Conservation (phyloP, 2,329 filamentous ascomycete species). For the Sclerotinia subarctica region DNA sequence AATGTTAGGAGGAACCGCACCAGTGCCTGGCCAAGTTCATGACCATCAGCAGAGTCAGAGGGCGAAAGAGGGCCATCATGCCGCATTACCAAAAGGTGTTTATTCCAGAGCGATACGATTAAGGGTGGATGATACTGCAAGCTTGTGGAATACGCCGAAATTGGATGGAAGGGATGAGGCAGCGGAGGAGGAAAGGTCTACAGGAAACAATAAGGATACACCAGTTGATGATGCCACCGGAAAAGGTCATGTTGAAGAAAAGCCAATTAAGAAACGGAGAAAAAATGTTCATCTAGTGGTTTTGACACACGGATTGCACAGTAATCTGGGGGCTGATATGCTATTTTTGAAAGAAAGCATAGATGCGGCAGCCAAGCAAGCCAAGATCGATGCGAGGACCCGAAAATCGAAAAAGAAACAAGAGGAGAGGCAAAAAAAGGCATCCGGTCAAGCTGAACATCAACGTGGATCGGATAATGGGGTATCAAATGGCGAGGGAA, state of each 20-base stretch:
- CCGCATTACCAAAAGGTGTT: constrained; percentile 67
- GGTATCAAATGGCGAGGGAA: constrained; percentile 17
- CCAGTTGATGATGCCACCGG: constrained; percentile 31
- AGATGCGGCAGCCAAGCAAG: constrained; percentile 74
- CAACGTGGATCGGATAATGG: constrained; percentile 22
- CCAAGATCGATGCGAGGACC: constrained; percentile 64
- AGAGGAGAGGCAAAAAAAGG: constrained; percentile 25
- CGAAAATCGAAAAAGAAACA: constrained; percentile 52
- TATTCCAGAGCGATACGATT: constrained; percentile 79
- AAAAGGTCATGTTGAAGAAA: constrained; percentile 26
- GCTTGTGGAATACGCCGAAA: constrained; percentile 87
- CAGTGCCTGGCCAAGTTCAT: constrained; percentile 64
- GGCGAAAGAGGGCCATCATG: constrained; percentile 56
- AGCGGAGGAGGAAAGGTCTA: constrained; percentile 28
- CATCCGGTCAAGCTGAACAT: constrained; percentile 23
- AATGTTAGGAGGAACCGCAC: constrained; percentile 43
- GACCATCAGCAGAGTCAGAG: constrained; percentile 68
- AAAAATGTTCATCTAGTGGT: constrained; percentile 89
- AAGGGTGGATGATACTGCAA: constrained; percentile 81
- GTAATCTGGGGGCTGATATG: constrained; percentile 95
- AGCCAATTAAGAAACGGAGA: constrained; percentile 49
- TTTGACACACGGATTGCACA: constrained; percentile 90
- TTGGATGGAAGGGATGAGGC: constrained; percentile 61
- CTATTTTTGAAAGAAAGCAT: constrained; percentile 96
- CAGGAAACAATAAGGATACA: constrained; percentile 30